Evolutionary conservation across 2,329 filamentous ascomycete species (phyloP).

Genomic region (Balansia obtecta): DNA sequence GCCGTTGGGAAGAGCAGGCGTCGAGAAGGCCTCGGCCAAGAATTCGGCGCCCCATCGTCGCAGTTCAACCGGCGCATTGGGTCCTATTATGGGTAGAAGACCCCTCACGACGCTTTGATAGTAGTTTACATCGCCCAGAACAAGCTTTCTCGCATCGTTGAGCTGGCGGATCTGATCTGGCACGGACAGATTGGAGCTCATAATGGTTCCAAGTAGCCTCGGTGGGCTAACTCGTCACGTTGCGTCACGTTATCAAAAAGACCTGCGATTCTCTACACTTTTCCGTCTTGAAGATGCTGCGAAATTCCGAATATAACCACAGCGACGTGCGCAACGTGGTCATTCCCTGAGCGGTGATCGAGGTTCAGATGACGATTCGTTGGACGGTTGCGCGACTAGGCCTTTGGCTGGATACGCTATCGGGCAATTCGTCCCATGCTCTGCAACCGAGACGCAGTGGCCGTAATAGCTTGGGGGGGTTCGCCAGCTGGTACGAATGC

Average conservation of each 20-base stretch:
- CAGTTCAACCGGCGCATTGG: conserved; percentile 62
- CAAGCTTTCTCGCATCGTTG: conserved; percentile 79
- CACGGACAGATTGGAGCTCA: conserved; percentile 43
- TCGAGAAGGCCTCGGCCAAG: conserved; percentile 88
- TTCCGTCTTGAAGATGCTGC: not conserved
- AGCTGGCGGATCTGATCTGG: conserved; percentile 77
- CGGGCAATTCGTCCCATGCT: conserved; percentile 3
- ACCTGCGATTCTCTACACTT: not conserved
- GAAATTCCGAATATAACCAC: conserved; percentile 1
- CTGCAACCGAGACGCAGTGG: not conserved
- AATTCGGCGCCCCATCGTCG: conserved; percentile 96
- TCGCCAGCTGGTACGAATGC: not conserved
- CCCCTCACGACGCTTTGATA: conserved; percentile 88
- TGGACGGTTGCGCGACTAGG: conserved; percentile 1
- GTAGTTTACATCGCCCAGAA: conserved; percentile 73
- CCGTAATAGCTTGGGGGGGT: not conserved
- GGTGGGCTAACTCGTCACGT: not conserved
- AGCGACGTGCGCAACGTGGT: not conserved
- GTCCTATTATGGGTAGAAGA: conserved; percentile 81
- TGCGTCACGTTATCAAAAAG: not conserved
- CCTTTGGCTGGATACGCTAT: not conserved
- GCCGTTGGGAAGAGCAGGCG: conserved; percentile 63
- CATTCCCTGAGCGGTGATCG: not conserved
- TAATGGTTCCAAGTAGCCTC: conserved; percentile 28
- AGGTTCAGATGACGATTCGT: not conserved